These are phyloP conservation scores for Xylaria polymorpha DNA, from an alignment of 2,329 filamentous ascomycete genomes.

Conservation along the genomic window DNA sequence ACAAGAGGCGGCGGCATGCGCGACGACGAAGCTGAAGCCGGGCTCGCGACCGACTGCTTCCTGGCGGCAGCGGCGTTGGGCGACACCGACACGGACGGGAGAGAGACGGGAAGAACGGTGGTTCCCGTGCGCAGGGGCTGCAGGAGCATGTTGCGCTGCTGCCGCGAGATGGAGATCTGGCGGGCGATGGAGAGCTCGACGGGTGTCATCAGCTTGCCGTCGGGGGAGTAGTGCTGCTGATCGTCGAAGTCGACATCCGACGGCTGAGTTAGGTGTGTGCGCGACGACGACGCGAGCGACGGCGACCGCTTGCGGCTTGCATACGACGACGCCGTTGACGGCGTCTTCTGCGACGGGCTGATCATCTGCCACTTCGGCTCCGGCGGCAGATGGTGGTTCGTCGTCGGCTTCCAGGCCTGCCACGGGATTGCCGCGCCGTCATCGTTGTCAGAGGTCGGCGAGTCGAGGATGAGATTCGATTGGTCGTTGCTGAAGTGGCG, in stretches of 20 bases:
- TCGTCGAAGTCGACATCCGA: slow-evolving; percentile 54
- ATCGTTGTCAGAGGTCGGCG: slow-evolving; percentile 51
- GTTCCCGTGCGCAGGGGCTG: slow-evolving; percentile 60
- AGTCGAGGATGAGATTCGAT: slow-evolving; percentile 56
- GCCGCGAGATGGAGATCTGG: slow-evolving; percentile 72
- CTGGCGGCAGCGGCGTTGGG: slow-evolving; percentile 7
- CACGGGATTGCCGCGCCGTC: slow-evolving; percentile 45
- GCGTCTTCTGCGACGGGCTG: slow-evolving; percentile 53
- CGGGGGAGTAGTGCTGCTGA: slow-evolving; percentile 53
- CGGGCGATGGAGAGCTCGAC: slow-evolving; percentile 75
- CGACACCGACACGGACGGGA: slow-evolving; percentile 28
- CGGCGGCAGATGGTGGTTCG: slow-evolving; percentile 47
- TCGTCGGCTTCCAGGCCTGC: slow-evolving; percentile 49
- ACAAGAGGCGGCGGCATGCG: slow-evolving; percentile 32
- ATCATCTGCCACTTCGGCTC: slow-evolving; percentile 63
- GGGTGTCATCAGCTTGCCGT: slow-evolving; percentile 56
- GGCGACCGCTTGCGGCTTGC: slow-evolving; percentile 48
- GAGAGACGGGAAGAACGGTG: background rate
- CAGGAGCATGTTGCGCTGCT: slow-evolving; percentile 67
- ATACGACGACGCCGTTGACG: slow-evolving; percentile 45
- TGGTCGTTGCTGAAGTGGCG: slow-evolving; percentile 51
- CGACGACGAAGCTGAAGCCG: background rate
- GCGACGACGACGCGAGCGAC: slow-evolving; percentile 49
- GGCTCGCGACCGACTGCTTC: slow-evolving; percentile 3
- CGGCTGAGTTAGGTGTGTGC: slow-evolving; percentile 50